These are phyloP conservation scores for Urostyla sp. DNA, from an alignment of 73 alveolate species.

Conservation along the genomic window DNA sequence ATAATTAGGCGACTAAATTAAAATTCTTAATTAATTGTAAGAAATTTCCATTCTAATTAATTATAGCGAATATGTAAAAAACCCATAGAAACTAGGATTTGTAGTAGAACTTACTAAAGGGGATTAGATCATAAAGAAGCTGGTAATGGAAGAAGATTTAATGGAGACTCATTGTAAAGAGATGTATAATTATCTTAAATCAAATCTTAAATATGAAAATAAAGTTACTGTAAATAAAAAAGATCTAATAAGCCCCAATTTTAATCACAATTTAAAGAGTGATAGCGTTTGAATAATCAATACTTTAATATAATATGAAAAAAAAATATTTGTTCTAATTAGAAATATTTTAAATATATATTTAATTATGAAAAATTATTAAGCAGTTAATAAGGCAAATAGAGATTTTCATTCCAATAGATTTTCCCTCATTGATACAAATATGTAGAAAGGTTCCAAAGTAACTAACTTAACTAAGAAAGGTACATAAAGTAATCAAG, in stretches of 20 bases:
- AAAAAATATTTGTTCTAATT: too few species aligned
- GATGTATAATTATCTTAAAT: slow-evolving; percentile 23
- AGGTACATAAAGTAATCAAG: too few species aligned
- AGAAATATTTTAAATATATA: too few species aligned
- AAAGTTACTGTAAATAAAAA: slow-evolving; percentile 19
- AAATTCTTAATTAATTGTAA: slow-evolving; percentile 33
- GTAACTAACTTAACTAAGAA: too few species aligned
- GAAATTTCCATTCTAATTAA: not conserved
- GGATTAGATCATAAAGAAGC: too few species aligned
- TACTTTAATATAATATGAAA: too few species aligned
- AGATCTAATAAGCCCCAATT: slow-evolving; percentile 28
- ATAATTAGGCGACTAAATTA: not conserved
- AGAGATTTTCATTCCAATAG: too few species aligned
- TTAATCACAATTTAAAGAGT: not conserved
- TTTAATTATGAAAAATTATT: too few species aligned
- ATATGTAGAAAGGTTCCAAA: too few species aligned
- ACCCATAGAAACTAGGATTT: not conserved
- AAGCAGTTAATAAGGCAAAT: too few species aligned
- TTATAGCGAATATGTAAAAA: slow-evolving; percentile 34
- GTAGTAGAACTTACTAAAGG: slow-evolving; percentile 19
- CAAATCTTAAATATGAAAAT: slow-evolving; percentile 14
- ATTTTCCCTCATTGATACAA: too few species aligned
- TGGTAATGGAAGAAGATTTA: slow-evolving; percentile 28
- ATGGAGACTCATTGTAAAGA: slow-evolving; percentile 33
- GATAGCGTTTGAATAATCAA: too few species aligned